Evolutionary conservation across 75 land plant genomes (phyloP), one percentile per base, ranked within the genome.

Genomic region (Selaginella moellendorffii): DNA sequence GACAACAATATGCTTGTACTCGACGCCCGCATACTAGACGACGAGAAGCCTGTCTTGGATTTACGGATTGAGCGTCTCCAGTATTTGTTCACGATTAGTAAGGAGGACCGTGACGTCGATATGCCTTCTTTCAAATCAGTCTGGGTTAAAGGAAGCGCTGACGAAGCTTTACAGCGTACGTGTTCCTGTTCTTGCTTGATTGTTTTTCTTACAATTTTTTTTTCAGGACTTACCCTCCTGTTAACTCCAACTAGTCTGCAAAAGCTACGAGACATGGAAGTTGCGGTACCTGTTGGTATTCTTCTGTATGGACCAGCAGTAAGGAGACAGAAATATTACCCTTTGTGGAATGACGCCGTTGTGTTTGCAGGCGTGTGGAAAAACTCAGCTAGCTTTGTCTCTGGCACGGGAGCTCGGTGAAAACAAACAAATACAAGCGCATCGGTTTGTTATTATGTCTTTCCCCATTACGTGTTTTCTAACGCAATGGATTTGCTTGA

Each of bases 261-360:
- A 66, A 80, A 74, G 60, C 67, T 71, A 18, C 54, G 68, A 27
- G 53, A 52, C 25, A 53, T 74, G 22, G 68, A 81, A 61, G 71
- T 77, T 73, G 85, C 96, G 26, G 68, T 78, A 27, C 98, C 96
- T 65, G 96, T 90, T 53, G 84, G 83, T 77, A 73, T 89, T 68
- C 87, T 93, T 51, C 80, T 93, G 19, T 74, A 81, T 82, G 98
- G 98, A 69, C 96, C 98, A 54, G 70, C 90, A 31, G 98, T 92
- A 68, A 75, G 97, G 74, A 46, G 2, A 27, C 25, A n/a, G 20
- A 26, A 12, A 61, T 29, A 36, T 26, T 59, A 29, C 58, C n/a
- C 21, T 61, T 28, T 65, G 26, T 10, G 51, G 18, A 46, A 46
- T 10, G 51, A 46, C 10, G 18, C 10, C n/a, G 19, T 56, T 26